Base-by-base conservation (phyloP, 2,329 filamentous ascomycete species). In the Ophiostoma quercus region DNA sequence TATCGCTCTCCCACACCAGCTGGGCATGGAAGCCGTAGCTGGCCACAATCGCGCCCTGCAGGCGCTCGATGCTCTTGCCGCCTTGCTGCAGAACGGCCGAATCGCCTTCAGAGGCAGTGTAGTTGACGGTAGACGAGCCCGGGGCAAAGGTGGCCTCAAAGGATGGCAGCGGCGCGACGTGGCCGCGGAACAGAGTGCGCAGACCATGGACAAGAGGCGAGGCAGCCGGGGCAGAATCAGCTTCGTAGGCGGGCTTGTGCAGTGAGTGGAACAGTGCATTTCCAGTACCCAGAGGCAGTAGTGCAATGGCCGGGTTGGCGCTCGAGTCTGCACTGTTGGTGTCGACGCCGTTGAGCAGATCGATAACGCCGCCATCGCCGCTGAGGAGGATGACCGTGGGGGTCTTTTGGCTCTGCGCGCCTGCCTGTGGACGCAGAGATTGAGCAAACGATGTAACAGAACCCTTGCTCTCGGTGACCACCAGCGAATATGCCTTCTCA, bases 1-100 rank as follows among this genome's bases (percentile, higher is more conserved):
- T 96, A 78, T 98, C 94, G 78, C 91, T 95, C 80, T 97, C 93
- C 74, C 92, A 93, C 29, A 98, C 92, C 3, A 98, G 84, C 60
- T 90, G 88, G 39, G 94, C 92, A 76, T 98, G 94, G 76, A 98
- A 88, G 25, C 91, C 94, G 85, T 96, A 96, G 78, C 91, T 95
- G 63, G 89, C 90, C 1, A 98, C 94, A 29, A 97, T 92, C 32
- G 90, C 90, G 34, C 73, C 94, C 75, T 90, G 85, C 32, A 90
- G 81, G 65, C 79, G 77, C 0, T 77, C 75, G 4, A 83, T 78
- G 1, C 73, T 70, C 5, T 19, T 39, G 8, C 34, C 34, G 34
- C n/a, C 34, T 19, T 65, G 57, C 25, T 57, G 51, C 1, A 25
- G 47, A 29, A 60, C 54, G 8, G 54, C 11, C 78, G 75, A 41